These are phyloP conservation scores for Cryomyces antarcticus DNA, from an alignment of 495 filamentous ascomycete species.

Conservation along the genomic window DNA sequence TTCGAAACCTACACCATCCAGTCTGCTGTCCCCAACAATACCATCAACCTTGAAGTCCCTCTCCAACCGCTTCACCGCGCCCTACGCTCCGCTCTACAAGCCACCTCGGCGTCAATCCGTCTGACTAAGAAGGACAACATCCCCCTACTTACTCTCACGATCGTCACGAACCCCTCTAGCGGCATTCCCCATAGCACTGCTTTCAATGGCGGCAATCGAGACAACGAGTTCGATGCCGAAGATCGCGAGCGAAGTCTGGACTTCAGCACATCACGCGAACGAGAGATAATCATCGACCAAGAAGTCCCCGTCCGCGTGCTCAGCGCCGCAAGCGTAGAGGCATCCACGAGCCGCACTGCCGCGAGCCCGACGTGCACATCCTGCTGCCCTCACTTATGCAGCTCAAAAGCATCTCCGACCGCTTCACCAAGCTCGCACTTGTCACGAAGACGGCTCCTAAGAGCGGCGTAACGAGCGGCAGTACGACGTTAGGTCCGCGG, in stretches of 20 bases:
- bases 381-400: slow-evolving; percentile 64
- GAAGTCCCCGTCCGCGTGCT: slow-evolving; percentile 87
- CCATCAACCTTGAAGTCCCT: slow-evolving; percentile 90
- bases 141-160: slow-evolving; percentile 69
- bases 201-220: slow-evolving; percentile 4
- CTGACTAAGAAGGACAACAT: slow-evolving; percentile 79
- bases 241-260: slow-evolving; percentile 11
- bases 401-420: slow-evolving; percentile 77
- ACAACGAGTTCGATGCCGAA: neutral
- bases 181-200: slow-evolving; percentile 16
- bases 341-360: slow-evolving; percentile 73
- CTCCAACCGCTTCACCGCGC: slow-evolving; percentile 62
- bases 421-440: slow-evolving; percentile 64
- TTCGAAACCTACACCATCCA: slow-evolving; percentile 79
- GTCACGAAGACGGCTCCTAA: slow-evolving; percentile 4
- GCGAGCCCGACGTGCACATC: slow-evolving; percentile 88
- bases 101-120: slow-evolving; percentile 59
- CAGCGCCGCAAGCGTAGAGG: slow-evolving; percentile 52
- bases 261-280: slow-evolving; percentile 29
- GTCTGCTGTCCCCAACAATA: slow-evolving; percentile 56
- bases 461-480: slow-evolving; percentile 9
- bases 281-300: slow-evolving; percentile 82
- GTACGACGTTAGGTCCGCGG: slow-evolving; percentile 28
- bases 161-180: slow-evolving; percentile 41
- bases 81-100: slow-evolving; percentile 60